Base-by-base conservation (phyloP, 495 filamentous ascomycete species). In the Neurospora sp. region DNA sequence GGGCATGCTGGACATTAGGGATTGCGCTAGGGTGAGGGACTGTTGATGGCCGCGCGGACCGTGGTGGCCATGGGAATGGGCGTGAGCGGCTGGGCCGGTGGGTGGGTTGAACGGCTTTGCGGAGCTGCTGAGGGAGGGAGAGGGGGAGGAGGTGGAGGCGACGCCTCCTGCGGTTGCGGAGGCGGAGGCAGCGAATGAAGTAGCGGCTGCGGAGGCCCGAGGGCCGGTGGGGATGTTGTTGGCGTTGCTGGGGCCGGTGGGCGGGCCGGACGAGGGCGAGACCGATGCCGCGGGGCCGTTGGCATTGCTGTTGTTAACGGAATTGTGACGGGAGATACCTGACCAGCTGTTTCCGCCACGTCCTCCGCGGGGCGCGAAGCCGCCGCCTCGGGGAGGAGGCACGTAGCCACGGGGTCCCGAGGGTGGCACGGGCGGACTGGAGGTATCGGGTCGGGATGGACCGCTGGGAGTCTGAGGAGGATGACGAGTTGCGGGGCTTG, bases 81-180 rank as follows among this genome's bases (percentile, higher is more conserved):
- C 40, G 34, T 82, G 79, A 2, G 83, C 81, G 0, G 85, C 80
- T 0, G 85, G 85, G 7, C 84, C 85, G 3, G 85, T 87, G 31
- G 85, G 85, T 1, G 85, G 85, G 69, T 87, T 87, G 74, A 87
- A 87, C 0, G 83, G 81, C 36, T 83, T 83, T 34, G 80, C 73
- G 28, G 54, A 31, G 54, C 28, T 66, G n/a, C 77, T 76, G 21
- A 79, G 45, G 10, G 78, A 77, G 2, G 78, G 78, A 13, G 79
- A 79, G 0, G 70, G 66, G 37, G 77, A 75, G 24, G 73, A 31
- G 11, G 54, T 69, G 19, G 43, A 69, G 45, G 39, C 21, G n/a
- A 77, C 40, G 39, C 15, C 39, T 42, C 39, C 39, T 19, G 39
- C 2, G 39, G 77, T 75, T n/a, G 77, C 74, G 34, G 77, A 73